Percentiles rank a stretch among this genome's conserved stretches.
Conservation (phyloP, 257 asterid genomes). For the Jaltomata sinuosa region DNA sequence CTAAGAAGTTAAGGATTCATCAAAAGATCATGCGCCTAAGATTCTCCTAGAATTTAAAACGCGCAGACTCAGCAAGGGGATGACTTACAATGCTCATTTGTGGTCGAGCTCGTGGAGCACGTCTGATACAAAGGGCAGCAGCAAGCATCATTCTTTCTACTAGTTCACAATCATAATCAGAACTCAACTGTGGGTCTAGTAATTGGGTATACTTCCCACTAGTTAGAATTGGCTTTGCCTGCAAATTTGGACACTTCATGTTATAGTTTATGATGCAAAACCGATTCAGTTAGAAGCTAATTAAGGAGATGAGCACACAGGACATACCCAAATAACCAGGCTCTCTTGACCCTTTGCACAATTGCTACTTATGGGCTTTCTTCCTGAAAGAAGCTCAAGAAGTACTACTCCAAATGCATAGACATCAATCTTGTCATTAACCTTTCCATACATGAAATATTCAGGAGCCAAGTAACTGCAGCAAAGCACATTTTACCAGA, state of each 20-base stretch:
- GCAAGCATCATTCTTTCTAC: slow-evolving; percentile 82
- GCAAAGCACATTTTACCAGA: neutral
- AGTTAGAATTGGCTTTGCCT: slow-evolving; percentile 79
- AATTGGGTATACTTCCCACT: slow-evolving; percentile 44
- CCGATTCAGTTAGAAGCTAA: neutral
- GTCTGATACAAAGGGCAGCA: slow-evolving; percentile 81
- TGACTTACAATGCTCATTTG: slow-evolving; percentile 74
- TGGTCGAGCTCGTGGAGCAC: slow-evolving; percentile 87
- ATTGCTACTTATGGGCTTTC: slow-evolving; percentile 79
- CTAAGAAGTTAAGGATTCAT: neutral
- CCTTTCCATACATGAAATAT: slow-evolving; percentile 96
- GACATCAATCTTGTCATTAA: slow-evolving; percentile 81
- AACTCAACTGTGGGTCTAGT: slow-evolving; percentile 60
- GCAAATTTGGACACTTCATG: slow-evolving; percentile 4
- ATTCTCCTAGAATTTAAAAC: neutral
- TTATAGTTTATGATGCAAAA: neutral
- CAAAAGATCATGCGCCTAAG: neutral
- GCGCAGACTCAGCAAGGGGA: neutral
- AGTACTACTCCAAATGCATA: slow-evolving; percentile 97
- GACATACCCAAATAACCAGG: slow-evolving; percentile 95
- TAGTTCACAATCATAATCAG: slow-evolving; percentile 46
- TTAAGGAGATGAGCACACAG: neutral
- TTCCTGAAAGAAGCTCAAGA: slow-evolving; percentile 88
- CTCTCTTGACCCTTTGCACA: slow-evolving; percentile 93
- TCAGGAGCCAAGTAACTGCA: slow-evolving; percentile 96